These are phyloP conservation scores for Xylaria sp. DNA, from an alignment of 2,329 filamentous ascomycete species.

Conservation along the genomic window DNA sequence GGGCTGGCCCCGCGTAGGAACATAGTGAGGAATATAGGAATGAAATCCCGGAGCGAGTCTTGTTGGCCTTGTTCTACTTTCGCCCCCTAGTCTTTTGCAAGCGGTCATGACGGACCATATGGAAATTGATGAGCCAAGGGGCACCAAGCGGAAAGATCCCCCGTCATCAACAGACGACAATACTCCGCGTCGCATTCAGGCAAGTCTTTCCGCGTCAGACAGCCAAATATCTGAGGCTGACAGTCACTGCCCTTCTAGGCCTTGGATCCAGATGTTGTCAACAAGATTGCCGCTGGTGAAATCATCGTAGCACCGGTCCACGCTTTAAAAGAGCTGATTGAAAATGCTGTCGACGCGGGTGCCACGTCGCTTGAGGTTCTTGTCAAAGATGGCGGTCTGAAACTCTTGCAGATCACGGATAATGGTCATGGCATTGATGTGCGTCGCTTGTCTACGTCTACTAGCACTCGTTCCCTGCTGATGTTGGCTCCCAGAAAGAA, in stretches of 20 bases:
- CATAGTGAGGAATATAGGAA: slow-evolving; percentile 6
- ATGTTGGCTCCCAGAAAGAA: slow-evolving; percentile 71
- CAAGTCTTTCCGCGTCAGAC: slow-evolving; percentile 43
- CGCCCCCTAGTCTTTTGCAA: slow-evolving; percentile 1
- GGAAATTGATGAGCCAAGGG: slow-evolving; percentile 57
- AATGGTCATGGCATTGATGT: slow-evolving; percentile 97
- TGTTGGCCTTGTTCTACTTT: slow-evolving; percentile 7
- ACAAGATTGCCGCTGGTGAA: slow-evolving; percentile 97
- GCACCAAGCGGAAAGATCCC: slow-evolving; percentile 62
- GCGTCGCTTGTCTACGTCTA: slow-evolving; percentile 47
- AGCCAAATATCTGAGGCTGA: slow-evolving; percentile 31
- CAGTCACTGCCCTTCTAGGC: slow-evolving; percentile 63
- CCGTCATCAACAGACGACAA: slow-evolving; percentile 50
- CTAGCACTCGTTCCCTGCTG: slow-evolving; percentile 31
- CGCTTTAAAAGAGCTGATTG: slow-evolving; percentile 94
- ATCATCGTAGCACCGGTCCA: slow-evolving; percentile 98
- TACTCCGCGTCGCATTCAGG: slow-evolving; percentile 59
- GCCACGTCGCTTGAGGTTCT: slow-evolving; percentile 90
- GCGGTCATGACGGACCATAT: slow-evolving; percentile 52
- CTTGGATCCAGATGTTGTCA: slow-evolving; percentile 90
- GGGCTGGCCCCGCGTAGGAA: background rate
- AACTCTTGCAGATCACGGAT: slow-evolving; percentile 95
- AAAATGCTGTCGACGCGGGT: slow-evolving; percentile 97
- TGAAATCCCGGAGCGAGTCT: background rate
- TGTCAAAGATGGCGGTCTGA: slow-evolving; percentile 94